Conservation (phyloP, 2,329 filamentous ascomycete genomes). For the Pseudogymnoascus sp. region DNA sequence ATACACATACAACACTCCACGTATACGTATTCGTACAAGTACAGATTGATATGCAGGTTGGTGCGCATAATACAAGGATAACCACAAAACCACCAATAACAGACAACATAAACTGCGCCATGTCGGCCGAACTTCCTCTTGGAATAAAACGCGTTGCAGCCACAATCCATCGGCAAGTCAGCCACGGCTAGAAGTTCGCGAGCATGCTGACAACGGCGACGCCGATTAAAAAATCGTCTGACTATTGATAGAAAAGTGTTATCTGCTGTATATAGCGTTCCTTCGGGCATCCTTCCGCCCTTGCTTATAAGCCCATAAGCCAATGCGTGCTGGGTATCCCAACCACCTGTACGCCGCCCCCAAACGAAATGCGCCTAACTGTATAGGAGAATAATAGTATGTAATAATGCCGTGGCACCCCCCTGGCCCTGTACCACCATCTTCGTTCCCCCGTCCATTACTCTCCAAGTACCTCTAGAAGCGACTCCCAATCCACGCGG, state of each 20-base stretch:
- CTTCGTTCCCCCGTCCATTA: neutral
- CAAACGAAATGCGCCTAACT: neutral
- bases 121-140: constrained; percentile 3
- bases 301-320: neutral
- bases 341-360: neutral
- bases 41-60: neutral
- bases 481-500: constrained; percentile 27
- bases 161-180: neutral
- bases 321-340: constrained; percentile 4
- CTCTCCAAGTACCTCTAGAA: constrained; percentile 27
- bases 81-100: constrained; percentile 5
- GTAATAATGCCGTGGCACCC: neutral
- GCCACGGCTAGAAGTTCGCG: neutral
- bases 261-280: constrained; percentile 1
- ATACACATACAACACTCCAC: neutral
- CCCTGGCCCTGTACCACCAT: neutral
- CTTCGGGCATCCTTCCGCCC: neutral
- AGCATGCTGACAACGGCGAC: neutral
- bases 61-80: neutral
- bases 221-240: constrained; percentile 4
- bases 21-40: neutral
- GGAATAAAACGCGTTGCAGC: neutral
- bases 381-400: neutral
- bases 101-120: neutral
- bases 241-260: neutral